Conservation (phyloP, 2,329 filamentous ascomycete genomes). For the Hypoxylon sp. region DNA sequence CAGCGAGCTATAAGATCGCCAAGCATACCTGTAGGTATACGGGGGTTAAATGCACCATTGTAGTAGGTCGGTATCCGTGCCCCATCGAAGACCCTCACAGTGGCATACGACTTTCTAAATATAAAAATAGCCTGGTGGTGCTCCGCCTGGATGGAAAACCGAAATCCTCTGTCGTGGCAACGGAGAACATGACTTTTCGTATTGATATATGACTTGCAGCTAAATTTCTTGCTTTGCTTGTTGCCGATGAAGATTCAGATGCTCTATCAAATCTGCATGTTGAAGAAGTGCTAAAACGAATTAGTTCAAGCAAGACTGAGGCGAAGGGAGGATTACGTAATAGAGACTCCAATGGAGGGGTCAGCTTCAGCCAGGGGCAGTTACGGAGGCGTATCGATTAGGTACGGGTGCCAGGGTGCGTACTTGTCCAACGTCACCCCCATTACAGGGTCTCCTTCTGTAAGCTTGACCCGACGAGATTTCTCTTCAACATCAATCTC, state of each 20-base stretch:
- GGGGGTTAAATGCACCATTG: background rate
- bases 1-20: constrained; percentile 10
- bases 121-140: background rate
- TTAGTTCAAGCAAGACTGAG: background rate
- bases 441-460: constrained; percentile 15
- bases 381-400: constrained; percentile 7
- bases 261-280: background rate
- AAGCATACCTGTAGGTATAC: background rate
- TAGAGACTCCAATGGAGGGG: constrained; percentile 9
- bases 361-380: background rate
- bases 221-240: background rate
- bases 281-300: background rate
- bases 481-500: constrained; percentile 10
- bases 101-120: background rate
- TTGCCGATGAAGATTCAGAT: background rate
- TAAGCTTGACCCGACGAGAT: constrained; percentile 24
- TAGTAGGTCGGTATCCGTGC: background rate
- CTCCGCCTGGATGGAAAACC: background rate
- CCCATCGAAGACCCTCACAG: background rate
- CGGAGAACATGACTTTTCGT: background rate
- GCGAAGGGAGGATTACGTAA: background rate
- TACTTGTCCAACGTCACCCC: constrained; percentile 29
- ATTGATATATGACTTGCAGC: background rate
- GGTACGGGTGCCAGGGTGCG: background rate
- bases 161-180: background rate